Evolutionary conservation across 2,329 filamentous ascomycete species (phyloP).

Genomic region (Hymenoscyphus fructigenus): DNA sequence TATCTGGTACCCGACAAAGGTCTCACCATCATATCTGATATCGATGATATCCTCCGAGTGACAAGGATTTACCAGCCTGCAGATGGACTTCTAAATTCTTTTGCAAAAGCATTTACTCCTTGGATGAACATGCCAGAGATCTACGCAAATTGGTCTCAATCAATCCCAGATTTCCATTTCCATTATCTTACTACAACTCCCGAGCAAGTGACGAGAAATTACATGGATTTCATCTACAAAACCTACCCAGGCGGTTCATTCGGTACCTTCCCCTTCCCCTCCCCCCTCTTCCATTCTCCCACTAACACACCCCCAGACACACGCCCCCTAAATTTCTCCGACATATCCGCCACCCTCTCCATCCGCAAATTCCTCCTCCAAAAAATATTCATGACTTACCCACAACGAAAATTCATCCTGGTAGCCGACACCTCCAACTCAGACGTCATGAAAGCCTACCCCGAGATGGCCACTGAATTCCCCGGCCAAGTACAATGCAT

Average conservation of each 20-base stretch:
- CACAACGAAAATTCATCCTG: conserved; percentile 71
- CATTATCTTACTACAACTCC: conserved; percentile 81
- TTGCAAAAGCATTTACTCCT: conserved; percentile 65
- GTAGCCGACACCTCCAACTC: conserved; percentile 75
- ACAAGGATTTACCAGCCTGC: conserved; percentile 78
- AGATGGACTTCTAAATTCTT: conserved; percentile 74
- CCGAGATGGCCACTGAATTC: conserved; percentile 61
- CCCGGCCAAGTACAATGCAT: conserved; percentile 76
- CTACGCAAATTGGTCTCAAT: conserved; percentile 72
- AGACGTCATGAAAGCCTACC: conserved; percentile 70
- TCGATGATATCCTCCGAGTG: conserved; percentile 77
- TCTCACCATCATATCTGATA: conserved; percentile 72
- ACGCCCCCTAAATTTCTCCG: conserved; percentile 76
- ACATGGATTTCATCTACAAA: conserved; percentile 79
- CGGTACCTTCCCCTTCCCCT: neutral
- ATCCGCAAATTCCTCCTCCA: conserved; percentile 70
- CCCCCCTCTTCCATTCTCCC: conserved; percentile 37
- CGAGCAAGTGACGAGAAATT: conserved; percentile 73
- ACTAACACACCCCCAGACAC: conserved; percentile 50
- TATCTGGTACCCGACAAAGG: conserved; percentile 72
- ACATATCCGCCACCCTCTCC: conserved; percentile 67
- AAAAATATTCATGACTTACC: conserved; percentile 74
- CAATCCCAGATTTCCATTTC: conserved; percentile 69
- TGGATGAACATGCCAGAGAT: conserved; percentile 82
- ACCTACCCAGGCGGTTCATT: conserved; percentile 71